Percentiles rank a stretch among this genome's conserved stretches.
Conservation (phyloP, 768 basidiomycete species). For the Astraeus odoratus region DNA sequence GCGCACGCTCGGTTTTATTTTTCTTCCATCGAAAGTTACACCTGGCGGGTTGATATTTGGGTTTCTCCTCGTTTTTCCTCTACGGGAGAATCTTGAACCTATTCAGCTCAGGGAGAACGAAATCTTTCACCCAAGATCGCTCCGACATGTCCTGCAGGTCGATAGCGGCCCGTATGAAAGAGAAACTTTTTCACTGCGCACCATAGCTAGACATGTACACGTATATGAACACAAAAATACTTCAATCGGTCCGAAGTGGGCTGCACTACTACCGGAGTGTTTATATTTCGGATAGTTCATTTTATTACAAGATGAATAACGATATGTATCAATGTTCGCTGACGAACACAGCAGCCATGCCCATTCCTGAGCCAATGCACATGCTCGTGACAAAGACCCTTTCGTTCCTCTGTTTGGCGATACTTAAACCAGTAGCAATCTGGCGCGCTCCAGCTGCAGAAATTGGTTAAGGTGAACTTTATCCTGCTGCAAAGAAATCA, state of each 20-base stretch:
- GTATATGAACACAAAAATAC: too few relatives aligned
- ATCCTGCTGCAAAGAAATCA: slow-evolving; percentile 1
- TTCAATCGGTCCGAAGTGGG: too few relatives aligned
- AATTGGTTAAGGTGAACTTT: slow-evolving; percentile 5
- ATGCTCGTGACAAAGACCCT: slow-evolving; percentile 85
- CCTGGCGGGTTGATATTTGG: slow-evolving; percentile 72
- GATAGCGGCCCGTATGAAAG: slow-evolving; percentile 63
- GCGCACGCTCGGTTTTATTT: neutral
- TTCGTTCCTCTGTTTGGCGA: slow-evolving; percentile 68
- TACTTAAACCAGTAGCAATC: slow-evolving; percentile 76
- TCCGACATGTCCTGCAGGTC: slow-evolving; percentile 35
- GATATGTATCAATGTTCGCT: slow-evolving; percentile 56
- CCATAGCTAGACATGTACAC: neutral
- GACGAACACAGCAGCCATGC: slow-evolving; percentile 83
- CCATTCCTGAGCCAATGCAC: slow-evolving; percentile 90
- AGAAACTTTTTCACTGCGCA: slow-evolving; percentile 30
- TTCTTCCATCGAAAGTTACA: slow-evolving; percentile 57
- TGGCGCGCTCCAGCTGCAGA: slow-evolving; percentile 72
- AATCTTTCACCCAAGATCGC: slow-evolving; percentile 65
- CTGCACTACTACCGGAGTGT: neutral
- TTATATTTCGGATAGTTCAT: neutral
- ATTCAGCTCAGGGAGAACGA: slow-evolving; percentile 49
- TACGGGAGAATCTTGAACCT: slow-evolving; percentile 50
- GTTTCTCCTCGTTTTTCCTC: slow-evolving; percentile 31
- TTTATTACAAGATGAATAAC: too few relatives aligned